Evolutionary conservation across 441 rosid genomes (phyloP).

Genomic region (Eutrema salsugineum): DNA sequence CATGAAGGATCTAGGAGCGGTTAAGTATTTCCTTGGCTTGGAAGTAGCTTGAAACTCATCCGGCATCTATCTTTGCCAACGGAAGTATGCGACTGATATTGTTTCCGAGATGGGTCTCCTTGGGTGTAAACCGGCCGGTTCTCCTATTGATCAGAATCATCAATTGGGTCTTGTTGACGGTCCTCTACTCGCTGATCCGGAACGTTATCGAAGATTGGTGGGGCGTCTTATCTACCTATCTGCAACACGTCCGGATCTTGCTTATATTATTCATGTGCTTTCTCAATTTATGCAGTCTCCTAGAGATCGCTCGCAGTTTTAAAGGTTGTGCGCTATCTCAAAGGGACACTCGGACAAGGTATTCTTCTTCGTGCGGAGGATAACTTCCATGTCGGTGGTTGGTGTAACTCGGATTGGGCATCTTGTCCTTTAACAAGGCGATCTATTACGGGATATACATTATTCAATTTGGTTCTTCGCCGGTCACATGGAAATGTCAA

Average conservation of each 20-base stretch:
- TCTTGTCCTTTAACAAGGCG: neutral
- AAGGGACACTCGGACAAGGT: neutral
- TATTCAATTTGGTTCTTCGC: neutral
- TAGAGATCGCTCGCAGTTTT: accelerated
- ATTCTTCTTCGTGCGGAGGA: neutral
- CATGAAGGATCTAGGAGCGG: too few relatives aligned
- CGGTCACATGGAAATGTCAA: neutral
- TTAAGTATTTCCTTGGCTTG: too few relatives aligned
- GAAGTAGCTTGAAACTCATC: too few relatives aligned
- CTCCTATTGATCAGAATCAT: too few relatives aligned
- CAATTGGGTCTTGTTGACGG: too few relatives aligned
- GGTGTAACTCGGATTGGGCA: neutral
- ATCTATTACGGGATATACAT: neutral
- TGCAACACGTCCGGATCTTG: neutral
- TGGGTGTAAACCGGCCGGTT: too few relatives aligned
- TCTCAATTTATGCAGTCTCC: neutral
- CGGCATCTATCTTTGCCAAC: too few relatives aligned
- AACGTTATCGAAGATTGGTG: too few relatives aligned
- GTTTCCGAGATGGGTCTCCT: too few relatives aligned
- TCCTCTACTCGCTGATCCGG: too few relatives aligned
- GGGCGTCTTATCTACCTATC: neutral
- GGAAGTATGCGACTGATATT: too few relatives aligned
- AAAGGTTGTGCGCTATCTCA: neutral
- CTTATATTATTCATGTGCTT: neutral
- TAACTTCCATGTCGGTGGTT: neutral